These are phyloP conservation scores for Podospora pseudopauciseta DNA, from an alignment of 495 filamentous ascomycete genomes.

Conservation along the genomic window DNA sequence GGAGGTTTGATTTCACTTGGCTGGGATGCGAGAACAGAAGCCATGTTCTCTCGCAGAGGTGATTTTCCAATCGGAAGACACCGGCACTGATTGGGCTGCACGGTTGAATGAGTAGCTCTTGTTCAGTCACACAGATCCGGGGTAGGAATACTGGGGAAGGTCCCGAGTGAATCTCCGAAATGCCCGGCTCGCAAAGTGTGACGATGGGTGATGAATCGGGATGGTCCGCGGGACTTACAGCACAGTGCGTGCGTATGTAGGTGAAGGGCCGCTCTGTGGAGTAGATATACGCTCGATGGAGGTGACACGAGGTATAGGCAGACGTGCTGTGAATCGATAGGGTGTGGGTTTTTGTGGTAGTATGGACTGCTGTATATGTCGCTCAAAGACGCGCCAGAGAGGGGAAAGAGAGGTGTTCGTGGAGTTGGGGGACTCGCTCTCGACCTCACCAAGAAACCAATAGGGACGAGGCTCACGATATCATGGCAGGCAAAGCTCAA, in stretches of 20 bases:
- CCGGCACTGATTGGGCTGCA: conserved; percentile 17
- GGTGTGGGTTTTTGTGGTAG: not conserved
- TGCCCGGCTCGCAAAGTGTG: conserved; percentile 15
- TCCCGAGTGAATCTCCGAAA: conserved; percentile 20
- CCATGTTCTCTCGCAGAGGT: conserved; percentile 36
- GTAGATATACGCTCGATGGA: conserved; percentile 1
- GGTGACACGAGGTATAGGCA: conserved; percentile 7
- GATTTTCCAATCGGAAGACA: conserved; percentile 25
- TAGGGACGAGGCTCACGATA: conserved; percentile 31
- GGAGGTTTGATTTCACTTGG: conserved; percentile 39
- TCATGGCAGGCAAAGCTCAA: conserved; percentile 31
- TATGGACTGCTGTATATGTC: conserved; percentile 4
- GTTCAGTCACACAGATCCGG: conserved; percentile 23
- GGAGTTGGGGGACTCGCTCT: conserved; percentile 18
- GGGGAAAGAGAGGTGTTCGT: conserved; percentile 1
- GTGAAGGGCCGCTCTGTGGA: not conserved
- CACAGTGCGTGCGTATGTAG: not conserved
- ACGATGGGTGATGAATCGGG: conserved; percentile 24
- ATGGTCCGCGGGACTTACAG: conserved; percentile 11
- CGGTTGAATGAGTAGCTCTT: not conserved
- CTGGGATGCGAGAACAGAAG: conserved; percentile 45
- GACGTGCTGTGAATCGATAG: conserved; percentile 8
- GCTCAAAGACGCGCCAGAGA: conserved; percentile 20
- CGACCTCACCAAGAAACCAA: conserved; percentile 28
- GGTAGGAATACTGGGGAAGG: conserved; percentile 10